Evolutionary conservation across 2,329 filamentous ascomycete genomes (phyloP).

Genomic region (Aspergillus sp.): DNA sequence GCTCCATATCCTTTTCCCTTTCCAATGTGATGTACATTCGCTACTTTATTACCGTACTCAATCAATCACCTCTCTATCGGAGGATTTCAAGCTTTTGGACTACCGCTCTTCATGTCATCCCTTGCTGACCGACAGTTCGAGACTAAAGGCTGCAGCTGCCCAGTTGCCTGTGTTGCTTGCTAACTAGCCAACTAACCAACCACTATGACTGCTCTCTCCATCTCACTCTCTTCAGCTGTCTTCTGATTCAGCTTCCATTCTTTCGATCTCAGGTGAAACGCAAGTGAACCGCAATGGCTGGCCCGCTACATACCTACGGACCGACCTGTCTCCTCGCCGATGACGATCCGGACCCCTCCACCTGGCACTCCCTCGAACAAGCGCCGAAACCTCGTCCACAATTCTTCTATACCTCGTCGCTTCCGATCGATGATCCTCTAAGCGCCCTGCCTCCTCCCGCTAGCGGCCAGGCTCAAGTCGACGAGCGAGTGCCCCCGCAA

Average conservation of each 20-base stretch:
- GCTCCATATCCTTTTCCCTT: not conserved
- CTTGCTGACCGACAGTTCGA: conserved; percentile 21
- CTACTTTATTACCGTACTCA: not conserved
- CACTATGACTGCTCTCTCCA: conserved; percentile 13
- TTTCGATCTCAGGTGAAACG: not conserved
- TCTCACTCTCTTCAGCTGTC: conserved; percentile 4
- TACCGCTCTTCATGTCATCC: conserved; percentile 15
- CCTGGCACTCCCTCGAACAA: conserved; percentile 46
- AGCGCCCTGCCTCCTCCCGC: conserved; percentile 64
- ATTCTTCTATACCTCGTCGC: conserved; percentile 82
- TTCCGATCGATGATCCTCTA: conserved; percentile 88
- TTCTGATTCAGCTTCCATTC: not conserved
- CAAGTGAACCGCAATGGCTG: conserved; percentile 39
- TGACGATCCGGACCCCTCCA: conserved; percentile 38
- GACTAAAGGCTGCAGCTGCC: conserved; percentile 10
- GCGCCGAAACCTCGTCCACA: conserved; percentile 67
- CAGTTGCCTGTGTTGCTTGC: not conserved
- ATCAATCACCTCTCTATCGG: not conserved
- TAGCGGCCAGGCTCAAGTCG: conserved; percentile 53
- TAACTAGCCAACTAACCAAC: not conserved
- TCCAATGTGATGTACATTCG: not conserved
- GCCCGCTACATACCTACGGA: conserved; percentile 62
- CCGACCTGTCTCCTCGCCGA: conserved; percentile 58
- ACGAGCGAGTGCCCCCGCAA: conserved; percentile 66
- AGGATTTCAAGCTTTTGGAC: conserved; percentile 7